Evolutionary conservation across 208 protist species (phyloP), one percentile per base, ranked within the genome.

Genomic region (Acanthamoeba sp.): DNA sequence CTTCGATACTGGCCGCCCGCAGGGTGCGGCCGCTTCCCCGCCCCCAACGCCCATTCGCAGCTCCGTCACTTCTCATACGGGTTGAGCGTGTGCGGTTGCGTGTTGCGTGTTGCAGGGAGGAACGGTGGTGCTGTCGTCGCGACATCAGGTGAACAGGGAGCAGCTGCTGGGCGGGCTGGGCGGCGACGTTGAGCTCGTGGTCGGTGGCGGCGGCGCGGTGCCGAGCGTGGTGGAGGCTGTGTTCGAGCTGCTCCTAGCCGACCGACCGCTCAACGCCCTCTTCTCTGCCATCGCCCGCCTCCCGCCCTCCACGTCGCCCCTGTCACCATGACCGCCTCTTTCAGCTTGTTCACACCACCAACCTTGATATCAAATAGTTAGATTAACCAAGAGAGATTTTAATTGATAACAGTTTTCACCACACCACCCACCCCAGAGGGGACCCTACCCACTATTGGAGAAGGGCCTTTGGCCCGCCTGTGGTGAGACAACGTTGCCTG

Each of bases 231-330:
- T 52, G 45, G 73, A 84, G 73, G 24, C 45, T 18, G 45, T 84
- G 27, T 84, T 84, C 73, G 73, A 84, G 7, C 73, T 55, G 29
- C 73, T 84, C 24, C 73, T 45, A 4, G 45, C 73, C 42, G 73
- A 84, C 34, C 73, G 73, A 45, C 73, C 38, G 42, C 73, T 84
- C 42, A 27, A 84, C 73, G 73, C 73, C 27, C 73, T 84, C 73
- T 84, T 84, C 73, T 34, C 38, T 18, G 73, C 73, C 73, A 84
- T 84, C 22, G 73, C 73, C 27, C 73, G 73, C 34, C 73, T 84
- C 14, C 22, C 38, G 27, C 73, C 73, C 45, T 16, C 45, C 45
- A 12, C 45, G 7, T 50, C 45, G n/a, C n/a, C n/a, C n/a, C n/a
- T n/a, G n/a, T n/a, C n/a, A n/a, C n/a, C n/a, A n/a, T n/a, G n/a